A percentile compares a stretch with the other conserved stretches of the same genome.
Conservation (phyloP, 192 early-diverging fungal genomes). For the Backusella westeae region DNA sequence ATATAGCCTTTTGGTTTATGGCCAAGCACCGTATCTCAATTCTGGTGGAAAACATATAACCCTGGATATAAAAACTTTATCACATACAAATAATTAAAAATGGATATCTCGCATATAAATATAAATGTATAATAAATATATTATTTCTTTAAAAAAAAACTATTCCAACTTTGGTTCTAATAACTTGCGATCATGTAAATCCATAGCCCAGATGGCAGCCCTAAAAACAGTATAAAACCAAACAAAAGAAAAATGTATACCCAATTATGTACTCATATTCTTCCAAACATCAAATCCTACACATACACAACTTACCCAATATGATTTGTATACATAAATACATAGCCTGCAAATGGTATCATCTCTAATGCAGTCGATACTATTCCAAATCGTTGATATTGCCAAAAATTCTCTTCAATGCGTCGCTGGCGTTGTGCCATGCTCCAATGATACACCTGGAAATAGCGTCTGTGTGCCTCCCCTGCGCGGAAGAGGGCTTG, state of each 20-base stretch:
- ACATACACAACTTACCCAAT: constrained; percentile 39
- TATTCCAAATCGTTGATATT: constrained; percentile 44
- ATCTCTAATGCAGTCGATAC: constrained; percentile 45
- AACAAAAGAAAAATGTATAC: background rate
- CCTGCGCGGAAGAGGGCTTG: constrained; percentile 39
- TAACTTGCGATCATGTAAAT: constrained; percentile 13
- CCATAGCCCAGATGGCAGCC: constrained; percentile 11
- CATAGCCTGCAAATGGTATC: constrained; percentile 43
- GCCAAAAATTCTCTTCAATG: constrained; percentile 26
- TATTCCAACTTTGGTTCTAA: background rate
- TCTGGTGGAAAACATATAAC: background rate
- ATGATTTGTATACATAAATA: constrained; percentile 49
- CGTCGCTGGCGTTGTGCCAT: constrained; percentile 33
- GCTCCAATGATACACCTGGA: constrained; percentile 42
- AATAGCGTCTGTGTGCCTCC: constrained; percentile 41
- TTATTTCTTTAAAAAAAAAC: background rate
- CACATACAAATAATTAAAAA: background rate
- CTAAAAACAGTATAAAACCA: background rate
- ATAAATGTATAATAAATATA: background rate
- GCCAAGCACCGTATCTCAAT: background rate
- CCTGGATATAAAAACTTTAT: background rate
- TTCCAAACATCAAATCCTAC: background rate
- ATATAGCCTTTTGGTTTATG: constrained; percentile 8
- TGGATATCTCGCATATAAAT: background rate
- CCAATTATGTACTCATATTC: background rate